Percentiles rank a stretch among this genome's conserved stretches.
Conservation (phyloP, 768 basidiomycete genomes). For the Tubosaeta sp. region DNA sequence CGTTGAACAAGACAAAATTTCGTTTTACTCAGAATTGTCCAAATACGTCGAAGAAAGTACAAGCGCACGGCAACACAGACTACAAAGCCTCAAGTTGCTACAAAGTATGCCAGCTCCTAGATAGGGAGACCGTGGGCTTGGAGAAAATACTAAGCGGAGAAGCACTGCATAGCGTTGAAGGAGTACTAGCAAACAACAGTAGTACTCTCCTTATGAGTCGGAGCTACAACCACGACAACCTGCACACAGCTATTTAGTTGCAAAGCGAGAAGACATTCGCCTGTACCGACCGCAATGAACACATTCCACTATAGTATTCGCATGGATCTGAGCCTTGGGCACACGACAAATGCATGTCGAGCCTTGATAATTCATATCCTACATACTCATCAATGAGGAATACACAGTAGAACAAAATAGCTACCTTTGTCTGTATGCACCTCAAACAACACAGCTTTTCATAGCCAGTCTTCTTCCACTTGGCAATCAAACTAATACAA, state of each 20-base stretch:
- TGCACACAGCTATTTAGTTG: constrained; percentile 30
- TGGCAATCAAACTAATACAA: constrained; percentile 78
- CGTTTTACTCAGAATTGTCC: constrained; percentile 6
- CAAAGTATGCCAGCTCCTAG: neutral
- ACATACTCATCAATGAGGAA: constrained; percentile 7
- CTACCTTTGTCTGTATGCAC: constrained; percentile 90
- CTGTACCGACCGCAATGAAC: constrained; percentile 84
- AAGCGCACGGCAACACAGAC: no score
- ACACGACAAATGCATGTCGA: constrained; percentile 98
- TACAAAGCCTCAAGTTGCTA: neutral
- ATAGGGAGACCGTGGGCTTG: neutral
- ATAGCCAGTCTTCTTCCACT: constrained; percentile 99
- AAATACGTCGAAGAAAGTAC: no score
- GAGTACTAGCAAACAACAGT: neutral
- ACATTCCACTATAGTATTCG: constrained; percentile 92
- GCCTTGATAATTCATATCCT: constrained; percentile 99
- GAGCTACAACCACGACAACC: constrained; percentile 92
- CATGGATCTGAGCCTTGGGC: constrained; percentile 88
- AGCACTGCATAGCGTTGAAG: neutral
- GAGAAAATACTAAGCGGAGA: neutral
- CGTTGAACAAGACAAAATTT: constrained; percentile 22
- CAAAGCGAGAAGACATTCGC: neutral
- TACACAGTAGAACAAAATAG: constrained; percentile 4
- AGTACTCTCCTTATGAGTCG: constrained; percentile 52
- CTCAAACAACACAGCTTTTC: constrained; percentile 97